A percentile compares a stretch with the other conserved stretches of the same genome.
Conservation (phyloP, 208 protist species). For the Leishmania major region DNA sequence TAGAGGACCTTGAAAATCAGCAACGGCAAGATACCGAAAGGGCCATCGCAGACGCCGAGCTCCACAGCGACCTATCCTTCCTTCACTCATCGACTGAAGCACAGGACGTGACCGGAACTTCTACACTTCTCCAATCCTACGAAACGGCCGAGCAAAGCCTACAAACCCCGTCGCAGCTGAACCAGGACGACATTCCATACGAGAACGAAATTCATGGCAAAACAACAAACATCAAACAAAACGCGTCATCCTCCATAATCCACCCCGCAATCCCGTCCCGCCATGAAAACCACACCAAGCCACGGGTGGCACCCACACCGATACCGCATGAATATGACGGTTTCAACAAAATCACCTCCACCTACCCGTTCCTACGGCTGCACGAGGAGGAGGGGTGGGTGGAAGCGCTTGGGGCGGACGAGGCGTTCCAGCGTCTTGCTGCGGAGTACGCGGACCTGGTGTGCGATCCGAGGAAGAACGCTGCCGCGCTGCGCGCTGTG, state of each 20-base stretch:
- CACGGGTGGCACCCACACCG: neutral
- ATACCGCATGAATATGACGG: no score
- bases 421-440: neutral
- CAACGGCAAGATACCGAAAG: neutral
- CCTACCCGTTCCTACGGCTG: conserved; percentile 31
- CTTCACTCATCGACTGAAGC: neutral
- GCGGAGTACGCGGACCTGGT: neutral
- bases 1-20: neutral
- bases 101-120: neutral
- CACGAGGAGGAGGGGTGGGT: neutral
- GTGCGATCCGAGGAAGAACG: neutral
- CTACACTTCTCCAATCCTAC: neutral
- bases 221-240: accelerated
- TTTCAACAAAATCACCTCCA: neutral
- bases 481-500: neutral
- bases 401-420: neutral
- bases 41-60: neutral
- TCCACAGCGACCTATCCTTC: conserved; percentile 14
- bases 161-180: no score
- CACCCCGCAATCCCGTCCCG: no score
- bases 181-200: no score
- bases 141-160: no score
- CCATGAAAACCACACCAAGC: no score
- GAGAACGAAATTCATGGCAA: neutral
- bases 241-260: neutral